Conservation (phyloP, 2,329 filamentous ascomycete genomes). For the Botryotinia narcissicola region DNA sequence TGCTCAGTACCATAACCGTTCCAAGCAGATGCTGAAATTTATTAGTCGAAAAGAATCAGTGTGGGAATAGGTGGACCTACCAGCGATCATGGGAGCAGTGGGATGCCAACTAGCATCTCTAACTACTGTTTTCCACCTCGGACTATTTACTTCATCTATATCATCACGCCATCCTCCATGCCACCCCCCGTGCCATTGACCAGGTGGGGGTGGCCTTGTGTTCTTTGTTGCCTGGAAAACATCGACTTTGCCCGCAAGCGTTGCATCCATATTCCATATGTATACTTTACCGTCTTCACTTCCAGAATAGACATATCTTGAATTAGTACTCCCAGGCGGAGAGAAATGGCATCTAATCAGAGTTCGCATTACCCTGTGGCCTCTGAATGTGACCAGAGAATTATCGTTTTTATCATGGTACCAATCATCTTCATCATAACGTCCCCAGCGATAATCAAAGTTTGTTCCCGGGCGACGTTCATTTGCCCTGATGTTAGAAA, state of each 20-base stretch:
- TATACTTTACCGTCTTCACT: conserved; percentile 87
- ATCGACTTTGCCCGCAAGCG: conserved; percentile 72
- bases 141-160: conserved; percentile 28
- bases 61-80: conserved; percentile 20
- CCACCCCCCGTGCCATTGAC: conserved; percentile 24
- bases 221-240: conserved; percentile 68
- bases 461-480: conserved; percentile 52
- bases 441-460: conserved; percentile 73
- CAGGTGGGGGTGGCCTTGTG: conserved; percentile 49
- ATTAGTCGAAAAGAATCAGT: conserved; percentile 20
- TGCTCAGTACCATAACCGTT: conserved; percentile 64
- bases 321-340: conserved; percentile 79
- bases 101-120: conserved; percentile 73
- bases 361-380: conserved; percentile 84
- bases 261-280: conserved; percentile 92
- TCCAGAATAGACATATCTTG: conserved; percentile 88
- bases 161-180: conserved; percentile 29
- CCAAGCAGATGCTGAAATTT: conserved; percentile 59
- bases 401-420: conserved; percentile 80
- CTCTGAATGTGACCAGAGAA: conserved; percentile 88
- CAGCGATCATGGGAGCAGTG: conserved; percentile 60
- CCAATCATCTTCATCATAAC: conserved; percentile 64
- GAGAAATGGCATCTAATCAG: conserved; percentile 95
- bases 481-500: conserved; percentile 54
- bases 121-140: conserved; percentile 63